Conservation (phyloP, 768 basidiomycete species). For the Tylopilus cervinicoccineus region DNA sequence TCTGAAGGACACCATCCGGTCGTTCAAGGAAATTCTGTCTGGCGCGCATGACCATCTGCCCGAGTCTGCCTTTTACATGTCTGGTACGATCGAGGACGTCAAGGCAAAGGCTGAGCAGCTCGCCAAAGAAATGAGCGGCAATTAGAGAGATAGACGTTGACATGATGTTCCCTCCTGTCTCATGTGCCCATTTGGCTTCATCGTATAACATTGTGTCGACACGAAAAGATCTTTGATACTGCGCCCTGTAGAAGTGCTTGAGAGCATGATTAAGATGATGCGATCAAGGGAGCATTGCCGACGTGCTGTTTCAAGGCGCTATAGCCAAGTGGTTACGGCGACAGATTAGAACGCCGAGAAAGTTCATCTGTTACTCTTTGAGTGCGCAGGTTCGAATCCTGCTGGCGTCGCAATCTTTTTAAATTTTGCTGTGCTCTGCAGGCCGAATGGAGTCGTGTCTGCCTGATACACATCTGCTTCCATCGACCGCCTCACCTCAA, state of each 20-base stretch:
- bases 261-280: too few relatives aligned
- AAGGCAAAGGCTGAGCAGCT: conserved; percentile 97
- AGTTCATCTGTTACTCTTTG: conserved; percentile 59
- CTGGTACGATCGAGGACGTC: conserved; percentile 95
- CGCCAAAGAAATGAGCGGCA: conserved; percentile 83
- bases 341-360: conserved; percentile 53
- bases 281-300: too few relatives aligned
- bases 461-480: neutral
- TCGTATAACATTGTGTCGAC: conserved; percentile 13
- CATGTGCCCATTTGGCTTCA: neutral
- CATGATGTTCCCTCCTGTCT: conserved; percentile 9
- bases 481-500: neutral
- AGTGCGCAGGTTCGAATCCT: conserved; percentile 69
- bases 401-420: conserved; percentile 46
- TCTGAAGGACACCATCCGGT: conserved; percentile 92
- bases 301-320: conserved; percentile 39
- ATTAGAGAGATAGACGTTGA: conserved; percentile 25
- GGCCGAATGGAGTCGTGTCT: neutral
- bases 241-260: neutral
- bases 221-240: conserved; percentile 13
- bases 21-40: conserved; percentile 96
- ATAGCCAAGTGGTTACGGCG: conserved; percentile 81
- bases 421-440: conserved; percentile 15
- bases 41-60: conserved; percentile 87
- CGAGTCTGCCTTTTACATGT: conserved; percentile 98